A percentile compares a stretch with the other conserved stretches of the same genome.
Conservation (phyloP, 2,329 filamentous ascomycete species). For the Colletotrichum liaoningense region DNA sequence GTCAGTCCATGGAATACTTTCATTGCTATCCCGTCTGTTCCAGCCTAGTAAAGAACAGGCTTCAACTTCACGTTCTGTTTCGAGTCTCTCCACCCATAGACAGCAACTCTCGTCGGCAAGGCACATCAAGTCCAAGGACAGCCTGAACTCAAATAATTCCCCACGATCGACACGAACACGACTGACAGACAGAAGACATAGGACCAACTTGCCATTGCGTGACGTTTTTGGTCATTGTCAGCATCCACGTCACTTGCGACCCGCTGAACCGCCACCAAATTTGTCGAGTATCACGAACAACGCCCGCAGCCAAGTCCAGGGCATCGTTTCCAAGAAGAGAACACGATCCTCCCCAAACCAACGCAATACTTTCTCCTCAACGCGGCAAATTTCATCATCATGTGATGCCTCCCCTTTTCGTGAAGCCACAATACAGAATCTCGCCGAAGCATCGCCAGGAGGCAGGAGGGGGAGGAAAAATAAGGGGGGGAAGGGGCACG, state of each 20-base stretch:
- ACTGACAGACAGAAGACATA: not conserved
- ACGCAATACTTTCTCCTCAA: not conserved
- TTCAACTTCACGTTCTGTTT: not conserved
- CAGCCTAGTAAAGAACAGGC: not conserved
- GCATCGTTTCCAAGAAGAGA: not conserved
- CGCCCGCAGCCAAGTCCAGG: not conserved
- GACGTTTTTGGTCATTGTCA: not conserved
- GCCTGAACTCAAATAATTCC: not conserved
- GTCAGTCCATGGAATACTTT: not conserved
- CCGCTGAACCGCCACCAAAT: not conserved
- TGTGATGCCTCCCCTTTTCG: not conserved
- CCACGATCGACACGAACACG: not conserved
- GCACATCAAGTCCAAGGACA: not conserved
- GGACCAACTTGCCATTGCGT: not conserved
- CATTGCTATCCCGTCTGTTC: not conserved
- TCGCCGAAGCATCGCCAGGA: not conserved
- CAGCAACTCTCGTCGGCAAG: not conserved
- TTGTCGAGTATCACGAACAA: not conserved
- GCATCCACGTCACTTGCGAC: not conserved
- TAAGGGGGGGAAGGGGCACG: no score
- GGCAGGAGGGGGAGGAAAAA: not conserved
- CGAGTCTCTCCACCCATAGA: not conserved
- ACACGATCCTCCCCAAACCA: no score
- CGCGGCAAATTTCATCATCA: not conserved
- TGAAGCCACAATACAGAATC: not conserved